phyloP scores from a whole-genome alignment of 139 green algal species.

The Chara braunii region DNA sequence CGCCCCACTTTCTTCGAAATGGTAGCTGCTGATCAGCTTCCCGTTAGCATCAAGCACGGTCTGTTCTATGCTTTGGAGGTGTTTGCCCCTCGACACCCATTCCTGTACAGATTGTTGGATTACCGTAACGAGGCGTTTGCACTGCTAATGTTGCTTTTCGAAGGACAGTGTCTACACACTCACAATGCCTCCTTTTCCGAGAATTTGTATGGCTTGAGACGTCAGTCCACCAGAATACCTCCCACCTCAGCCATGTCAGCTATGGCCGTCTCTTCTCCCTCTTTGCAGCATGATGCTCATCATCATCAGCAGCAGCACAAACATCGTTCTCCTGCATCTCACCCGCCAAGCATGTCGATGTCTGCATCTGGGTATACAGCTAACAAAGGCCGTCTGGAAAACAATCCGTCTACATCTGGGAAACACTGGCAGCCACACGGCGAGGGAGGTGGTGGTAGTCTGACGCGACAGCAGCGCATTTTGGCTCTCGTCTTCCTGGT shows the following conservation, averaged over 20 bases:
- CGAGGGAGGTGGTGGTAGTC: not conserved
- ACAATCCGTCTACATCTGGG: no score
- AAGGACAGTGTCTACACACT: constrained; percentile 27
- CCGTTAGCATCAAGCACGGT: constrained; percentile 7
- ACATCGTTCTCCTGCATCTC: no score
- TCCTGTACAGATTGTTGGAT: constrained; percentile 36
- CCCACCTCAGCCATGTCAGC: not conserved
- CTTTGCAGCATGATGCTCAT: no score
- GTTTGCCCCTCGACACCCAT: constrained; percentile 27
- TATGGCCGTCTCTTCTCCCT: no score
- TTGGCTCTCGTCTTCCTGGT: constrained; percentile 39
- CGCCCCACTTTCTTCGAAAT: constrained; percentile 45
- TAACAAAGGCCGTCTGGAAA: no score
- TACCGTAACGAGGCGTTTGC: constrained; percentile 40
- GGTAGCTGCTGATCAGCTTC: constrained; percentile 32
- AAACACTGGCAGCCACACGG: not conserved
- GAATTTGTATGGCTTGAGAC: constrained; percentile 26
- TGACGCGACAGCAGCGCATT: constrained; percentile 13
- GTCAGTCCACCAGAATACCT: not conserved
- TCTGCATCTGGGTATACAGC: no score
- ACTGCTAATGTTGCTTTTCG: constrained; percentile 28
- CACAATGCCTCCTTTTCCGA: constrained; percentile 38
- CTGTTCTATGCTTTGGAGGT: constrained; percentile 41
- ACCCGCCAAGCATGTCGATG: no score
- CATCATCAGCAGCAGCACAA: no score